Evolutionary conservation across 345 rosid species (phyloP), one percentile per base, ranked within the genome.

Genomic region (Microthlaspi erraticum): DNA sequence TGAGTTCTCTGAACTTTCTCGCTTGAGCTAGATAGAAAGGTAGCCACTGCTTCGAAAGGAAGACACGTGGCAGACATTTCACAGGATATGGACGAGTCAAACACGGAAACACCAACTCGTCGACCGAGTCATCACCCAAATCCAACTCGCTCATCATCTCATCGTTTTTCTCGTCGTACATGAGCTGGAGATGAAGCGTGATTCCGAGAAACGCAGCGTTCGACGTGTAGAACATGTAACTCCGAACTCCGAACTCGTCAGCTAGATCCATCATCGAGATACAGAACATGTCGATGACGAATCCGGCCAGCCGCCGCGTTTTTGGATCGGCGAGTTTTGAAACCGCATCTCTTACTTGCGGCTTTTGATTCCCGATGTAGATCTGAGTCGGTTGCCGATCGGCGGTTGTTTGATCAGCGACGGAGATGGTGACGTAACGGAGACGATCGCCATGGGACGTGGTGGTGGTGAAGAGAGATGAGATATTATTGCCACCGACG

Each of bases 281-380:
- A 72, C 86, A 87, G 19, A 85, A 82, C 87, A 89, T 71, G 66
- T 83, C 95, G 4, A 85, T 58, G 11, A 87, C 81, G 49, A 89
- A 66, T 23, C 88, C 86, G 0, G 77, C 87, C 3, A 88, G 75
- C 42, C 19, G 44, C 17, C 9, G 52, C 18, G 84, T 69, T 13
- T 60, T 23, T 29, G 72, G 23, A 6, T 1, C 50, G 2, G 11
- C 4, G 20, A 72, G 57, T 7, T 14, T 46, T 3, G 73, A 0
- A 11, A 82, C 66, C 1, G 67, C 78, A 0, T 81, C 84, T 65
- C 62, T 80, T 34, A 84, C 85, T 13, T 26, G 69, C 26, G 68
- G 56, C 41, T 81, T 86, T 29, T 80, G 71, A 31, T 7, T 72
- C 32, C 80, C 80, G 4, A 82, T 58, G 36, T 75, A 60, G 5